These are phyloP conservation scores for Scheffersomyces cryptocercus DNA, from an alignment of 1,139 yeast genomes.

Conservation along the genomic window DNA sequence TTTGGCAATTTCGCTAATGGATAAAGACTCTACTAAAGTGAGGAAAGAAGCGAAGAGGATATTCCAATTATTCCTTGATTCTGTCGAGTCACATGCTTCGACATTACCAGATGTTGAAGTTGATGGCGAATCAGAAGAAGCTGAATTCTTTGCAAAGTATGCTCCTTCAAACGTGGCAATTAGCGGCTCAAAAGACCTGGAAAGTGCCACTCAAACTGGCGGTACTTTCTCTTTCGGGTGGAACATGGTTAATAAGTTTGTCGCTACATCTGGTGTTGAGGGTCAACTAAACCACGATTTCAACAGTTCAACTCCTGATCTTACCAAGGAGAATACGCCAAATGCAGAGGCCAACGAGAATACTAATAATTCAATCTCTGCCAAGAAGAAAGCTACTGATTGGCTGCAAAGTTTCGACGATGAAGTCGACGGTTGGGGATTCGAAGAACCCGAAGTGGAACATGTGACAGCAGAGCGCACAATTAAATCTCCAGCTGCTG, in stretches of 20 bases:
- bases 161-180: slow-evolving; percentile 17
- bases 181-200: background rate
- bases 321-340: slow-evolving; percentile 30
- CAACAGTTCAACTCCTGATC: slow-evolving; percentile 43
- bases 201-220: slow-evolving; percentile 3
- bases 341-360: slow-evolving; percentile 7
- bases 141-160: slow-evolving; percentile 32
- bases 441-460: slow-evolving; percentile 15
- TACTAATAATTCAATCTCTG: slow-evolving; percentile 9
- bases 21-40: slow-evolving; percentile 63
- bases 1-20: slow-evolving; percentile 81
- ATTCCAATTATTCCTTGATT: slow-evolving; percentile 62
- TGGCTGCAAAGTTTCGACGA: slow-evolving; percentile 7
- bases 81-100: slow-evolving; percentile 64
- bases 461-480: background rate
- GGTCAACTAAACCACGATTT: slow-evolving; percentile 41
- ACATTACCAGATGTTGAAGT: slow-evolving; percentile 52
- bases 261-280: slow-evolving; percentile 29
- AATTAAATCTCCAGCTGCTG: slow-evolving; percentile 1
- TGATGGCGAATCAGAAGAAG: slow-evolving; percentile 34
- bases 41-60: slow-evolving; percentile 70
- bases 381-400: slow-evolving; percentile 12
- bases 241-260: slow-evolving; percentile 40
- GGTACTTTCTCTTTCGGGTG: slow-evolving; percentile 31
- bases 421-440: slow-evolving; percentile 34